Conservation (phyloP, 257 asterid genomes). For the Petunia secreta region DNA sequence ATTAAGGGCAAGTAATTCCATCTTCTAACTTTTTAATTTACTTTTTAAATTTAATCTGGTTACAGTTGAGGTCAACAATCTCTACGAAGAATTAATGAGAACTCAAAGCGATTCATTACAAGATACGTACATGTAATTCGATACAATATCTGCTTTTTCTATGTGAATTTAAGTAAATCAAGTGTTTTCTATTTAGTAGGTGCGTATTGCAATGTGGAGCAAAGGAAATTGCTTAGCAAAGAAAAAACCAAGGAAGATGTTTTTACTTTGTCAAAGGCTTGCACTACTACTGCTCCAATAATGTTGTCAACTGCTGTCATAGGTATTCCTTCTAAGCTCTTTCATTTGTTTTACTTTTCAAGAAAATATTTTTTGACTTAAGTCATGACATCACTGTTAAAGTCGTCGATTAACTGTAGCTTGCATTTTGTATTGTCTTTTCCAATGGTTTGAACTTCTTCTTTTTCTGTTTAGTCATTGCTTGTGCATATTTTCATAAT, state of each 20-base stretch:
- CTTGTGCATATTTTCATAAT: neutral
- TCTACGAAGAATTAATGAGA: neutral
- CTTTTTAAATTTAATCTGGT: neutral
- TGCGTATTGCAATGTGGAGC: conserved; percentile 26
- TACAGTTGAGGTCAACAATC: neutral
- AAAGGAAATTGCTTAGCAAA: conserved; percentile 28
- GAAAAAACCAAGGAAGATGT: conserved; percentile 26
- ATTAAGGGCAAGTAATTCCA: conserved; percentile 32
- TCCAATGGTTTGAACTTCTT: neutral
- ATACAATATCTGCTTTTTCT: neutral
- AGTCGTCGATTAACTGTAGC: neutral
- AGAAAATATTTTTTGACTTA: neutral
- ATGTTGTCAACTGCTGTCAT: conserved; percentile 38
- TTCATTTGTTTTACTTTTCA: neutral
- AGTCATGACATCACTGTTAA: neutral
- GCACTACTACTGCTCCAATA: conserved; percentile 37
- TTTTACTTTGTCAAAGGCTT: conserved; percentile 35
- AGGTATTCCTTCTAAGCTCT: conserved; percentile 31
- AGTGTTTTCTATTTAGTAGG: neutral
- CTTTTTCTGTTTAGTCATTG: neutral
- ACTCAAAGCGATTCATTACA: neutral
- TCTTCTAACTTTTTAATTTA: neutral
- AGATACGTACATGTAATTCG: neutral
- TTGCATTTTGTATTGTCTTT: neutral
- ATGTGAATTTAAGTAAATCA: neutral